Evolutionary conservation across 805 yeast genomes (phyloP).

Genomic region (Schizosaccharomyces cryophilus): DNA sequence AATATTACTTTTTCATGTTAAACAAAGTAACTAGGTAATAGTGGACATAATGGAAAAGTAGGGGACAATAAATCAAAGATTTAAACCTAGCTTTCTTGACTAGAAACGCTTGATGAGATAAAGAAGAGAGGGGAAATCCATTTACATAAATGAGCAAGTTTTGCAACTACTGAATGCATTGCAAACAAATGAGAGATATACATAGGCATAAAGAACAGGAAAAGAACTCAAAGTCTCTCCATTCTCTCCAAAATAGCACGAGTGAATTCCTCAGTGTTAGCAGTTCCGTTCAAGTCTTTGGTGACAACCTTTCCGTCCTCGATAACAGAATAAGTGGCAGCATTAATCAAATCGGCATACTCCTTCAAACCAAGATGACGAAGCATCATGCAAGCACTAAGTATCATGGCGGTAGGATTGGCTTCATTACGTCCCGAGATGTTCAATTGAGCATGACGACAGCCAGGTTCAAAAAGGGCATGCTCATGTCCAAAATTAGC

Average conservation of each 20-base stretch:
- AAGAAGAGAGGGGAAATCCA: no score
- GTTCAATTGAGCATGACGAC: conserved; percentile 95
- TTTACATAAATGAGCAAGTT: no score
- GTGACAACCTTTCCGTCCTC: conserved; percentile 73
- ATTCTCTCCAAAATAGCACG: conserved; percentile 63
- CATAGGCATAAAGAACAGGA: neutral
- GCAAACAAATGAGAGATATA: neutral
- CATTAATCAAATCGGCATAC: conserved; percentile 63
- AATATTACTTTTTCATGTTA: no score
- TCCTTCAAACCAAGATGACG: conserved; percentile 80
- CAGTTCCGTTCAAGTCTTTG: conserved; percentile 72
- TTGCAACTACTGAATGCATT: no score
- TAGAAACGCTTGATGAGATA: no score
- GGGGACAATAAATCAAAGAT: no score
- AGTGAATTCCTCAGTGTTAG: conserved; percentile 84
- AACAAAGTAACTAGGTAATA: no score
- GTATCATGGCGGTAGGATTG: conserved; percentile 93
- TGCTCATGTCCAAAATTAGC: conserved; percentile 93
- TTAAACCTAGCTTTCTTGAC: no score
- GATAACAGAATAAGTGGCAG: conserved; percentile 72
- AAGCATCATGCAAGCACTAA: conserved; percentile 73
- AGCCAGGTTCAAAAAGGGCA: conserved; percentile 97
- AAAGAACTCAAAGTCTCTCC: conserved; percentile 10
- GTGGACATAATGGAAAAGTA: no score
- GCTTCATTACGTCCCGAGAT: conserved; percentile 85